Percentiles rank a stretch among this genome's conserved stretches.
Evolutionary conservation across 176 grass and related monocot species (phyloP).

Genomic region (Musa acuminata): DNA sequence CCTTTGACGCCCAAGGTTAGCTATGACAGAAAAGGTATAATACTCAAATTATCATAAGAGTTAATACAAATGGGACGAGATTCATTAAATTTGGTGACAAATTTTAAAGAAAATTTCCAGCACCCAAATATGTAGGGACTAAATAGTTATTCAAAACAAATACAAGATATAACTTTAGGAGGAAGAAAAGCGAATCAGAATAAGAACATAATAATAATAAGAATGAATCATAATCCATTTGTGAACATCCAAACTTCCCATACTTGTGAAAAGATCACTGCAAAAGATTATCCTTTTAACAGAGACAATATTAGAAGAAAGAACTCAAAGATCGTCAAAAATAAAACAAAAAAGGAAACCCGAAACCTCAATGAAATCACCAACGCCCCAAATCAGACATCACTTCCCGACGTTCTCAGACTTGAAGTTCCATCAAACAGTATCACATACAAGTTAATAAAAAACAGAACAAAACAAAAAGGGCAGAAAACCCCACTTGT

Average conservation of each 20-base stretch:
- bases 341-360: not conserved
- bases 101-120: too few species aligned
- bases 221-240: not conserved
- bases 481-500: conserved; percentile 29
- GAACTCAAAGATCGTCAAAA: not conserved
- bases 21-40: not conserved
- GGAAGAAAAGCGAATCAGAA: too few species aligned
- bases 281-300: not conserved
- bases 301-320: not conserved
- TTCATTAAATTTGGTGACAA: not conserved
- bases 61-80: not conserved
- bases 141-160: not conserved
- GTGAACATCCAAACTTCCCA: not conserved
- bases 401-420: not conserved
- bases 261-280: not conserved
- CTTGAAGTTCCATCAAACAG: not conserved
- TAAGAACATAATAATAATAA: too few species aligned
- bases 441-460: not conserved
- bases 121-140: not conserved
- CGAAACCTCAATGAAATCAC: not conserved
- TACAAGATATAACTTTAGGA: not conserved
- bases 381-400: not conserved
- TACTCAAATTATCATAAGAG: not conserved
- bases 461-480: not conserved
- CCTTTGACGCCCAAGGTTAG: too few species aligned